These are phyloP conservation scores for Cornus controversa DNA, from an alignment of 148 eudicot genomes.

Conservation along the genomic window DNA sequence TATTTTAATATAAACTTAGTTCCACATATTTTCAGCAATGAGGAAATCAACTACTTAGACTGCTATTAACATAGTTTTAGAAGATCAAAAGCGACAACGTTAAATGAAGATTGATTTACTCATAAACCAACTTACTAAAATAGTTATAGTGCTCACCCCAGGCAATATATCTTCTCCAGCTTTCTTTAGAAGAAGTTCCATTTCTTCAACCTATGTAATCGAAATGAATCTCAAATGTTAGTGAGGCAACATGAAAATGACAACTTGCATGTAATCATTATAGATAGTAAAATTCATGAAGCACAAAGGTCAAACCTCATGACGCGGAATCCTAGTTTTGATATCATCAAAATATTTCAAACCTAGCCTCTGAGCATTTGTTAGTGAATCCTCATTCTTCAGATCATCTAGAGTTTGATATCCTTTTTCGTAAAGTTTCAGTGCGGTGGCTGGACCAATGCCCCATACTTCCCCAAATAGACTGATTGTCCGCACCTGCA, in stretches of 20 bases:
- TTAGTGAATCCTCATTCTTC: conserved; percentile 61
- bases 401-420: conserved; percentile 77
- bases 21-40: not conserved
- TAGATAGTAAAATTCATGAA: conserved; percentile 3
- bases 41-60: not conserved
- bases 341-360: conserved; percentile 90
- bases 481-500: conserved; percentile 73
- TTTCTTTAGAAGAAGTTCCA: conserved; percentile 75
- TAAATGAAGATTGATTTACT: conserved; percentile 11
- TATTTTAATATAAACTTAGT: not conserved
- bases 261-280: not conserved
- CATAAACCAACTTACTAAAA: conserved; percentile 6
- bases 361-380: conserved; percentile 72
- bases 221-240: conserved; percentile 7
- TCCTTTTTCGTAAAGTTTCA: conserved; percentile 91
- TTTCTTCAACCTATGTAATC: conserved; percentile 66
- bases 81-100: not conserved
- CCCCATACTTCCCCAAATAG: conserved; percentile 98
- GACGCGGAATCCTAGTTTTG: conserved; percentile 88
- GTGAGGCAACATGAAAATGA: not conserved
- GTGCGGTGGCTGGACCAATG: conserved; percentile 90
- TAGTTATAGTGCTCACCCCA: conserved; percentile 50
- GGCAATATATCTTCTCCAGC: conserved; percentile 76
- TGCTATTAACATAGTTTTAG: not conserved
- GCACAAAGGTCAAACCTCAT: conserved; percentile 56